Base-by-base conservation (phyloP, 192 early-diverging fungal species). In the Chytriomyces sp. region DNA sequence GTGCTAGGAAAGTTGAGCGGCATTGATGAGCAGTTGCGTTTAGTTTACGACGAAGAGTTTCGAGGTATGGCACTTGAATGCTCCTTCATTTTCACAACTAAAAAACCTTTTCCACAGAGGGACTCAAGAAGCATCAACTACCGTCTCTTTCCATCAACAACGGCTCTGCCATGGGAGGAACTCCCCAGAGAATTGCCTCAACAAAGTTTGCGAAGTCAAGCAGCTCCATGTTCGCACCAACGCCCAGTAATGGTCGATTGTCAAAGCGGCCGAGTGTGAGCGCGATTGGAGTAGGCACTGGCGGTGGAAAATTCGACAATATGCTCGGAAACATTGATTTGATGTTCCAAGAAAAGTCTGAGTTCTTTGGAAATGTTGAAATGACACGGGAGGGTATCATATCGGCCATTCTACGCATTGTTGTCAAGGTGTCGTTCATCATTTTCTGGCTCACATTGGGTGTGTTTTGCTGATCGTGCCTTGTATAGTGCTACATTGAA, bases 271-370 rank as follows among this genome's bases (percentile, higher is more conserved):
- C 60, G 17, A 62, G 38, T 1, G 28, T 58, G 56, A 25, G 12
- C 3, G 56, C 12, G 28, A 5, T 28, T 14, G 25, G 56, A 14
- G 28, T 12, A 10, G 28, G 56, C 28, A 31, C 25, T 28, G 28
- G 28, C 31, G 62, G 62, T 10, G 68, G 68, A 22, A 72, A 86
- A 77, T 79, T 83, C 75, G 78, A 84, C 71, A 63, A 80, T 26
- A 40, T 87, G 60, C 57, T 90, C 64, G 85, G 72, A 37, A 83
- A 88, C 57, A 91, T 93, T 70, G 88, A 88, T 65, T 85, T 84
- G 34, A 78, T 93, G 22, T 93, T 93, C 72, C 79, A 85, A 17
- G 91, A 91, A 26, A 78, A 84, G 2, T 78, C 89, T 12, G 89
- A 87, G 59, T 88, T 88, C 33, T 90, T 85, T 77, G 79, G 84